Conservation (phyloP, 208 protist genomes). For the Wallacemonas collosoma region DNA sequence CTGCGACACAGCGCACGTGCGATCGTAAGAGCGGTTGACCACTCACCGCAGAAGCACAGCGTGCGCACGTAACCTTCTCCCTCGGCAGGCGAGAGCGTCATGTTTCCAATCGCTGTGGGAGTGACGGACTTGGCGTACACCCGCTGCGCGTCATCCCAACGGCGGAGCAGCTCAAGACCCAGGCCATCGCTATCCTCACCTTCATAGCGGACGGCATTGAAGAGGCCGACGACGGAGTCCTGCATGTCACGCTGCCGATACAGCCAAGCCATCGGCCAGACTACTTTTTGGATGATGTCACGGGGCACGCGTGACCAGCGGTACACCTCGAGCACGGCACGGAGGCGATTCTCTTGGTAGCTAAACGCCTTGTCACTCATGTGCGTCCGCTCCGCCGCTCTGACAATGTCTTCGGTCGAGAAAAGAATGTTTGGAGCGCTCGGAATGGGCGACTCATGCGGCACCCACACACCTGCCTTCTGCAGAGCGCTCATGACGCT, state of each 20-base stretch:
- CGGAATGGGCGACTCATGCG: slow-evolving; percentile 38
- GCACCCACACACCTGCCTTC: not conserved
- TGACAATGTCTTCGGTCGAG: slow-evolving; percentile 80
- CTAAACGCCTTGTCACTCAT: slow-evolving; percentile 92
- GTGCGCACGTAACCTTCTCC: slow-evolving; percentile 87
- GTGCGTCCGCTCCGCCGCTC: slow-evolving; percentile 77
- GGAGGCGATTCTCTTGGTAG: slow-evolving; percentile 82
- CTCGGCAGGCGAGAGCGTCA: slow-evolving; percentile 18
- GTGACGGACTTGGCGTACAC: slow-evolving; percentile 71
- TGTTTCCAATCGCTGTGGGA: slow-evolving; percentile 32
- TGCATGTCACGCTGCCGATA: slow-evolving; percentile 93
- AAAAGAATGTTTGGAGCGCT: slow-evolving; percentile 72
- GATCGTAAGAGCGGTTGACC: slow-evolving; percentile 65
- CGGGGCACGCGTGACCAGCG: slow-evolving; percentile 71
- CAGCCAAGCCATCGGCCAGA: slow-evolving; percentile 86
- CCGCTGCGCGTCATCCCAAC: slow-evolving; percentile 83
- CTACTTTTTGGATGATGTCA: slow-evolving; percentile 73
- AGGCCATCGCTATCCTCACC: slow-evolving; percentile 81
- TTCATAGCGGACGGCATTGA: slow-evolving; percentile 78
- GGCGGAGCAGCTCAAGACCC: slow-evolving; percentile 83
- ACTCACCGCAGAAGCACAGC: slow-evolving; percentile 88
- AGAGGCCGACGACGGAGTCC: slow-evolving; percentile 89
- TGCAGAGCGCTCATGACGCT: not conserved
- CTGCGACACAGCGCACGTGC: slow-evolving; percentile 42
- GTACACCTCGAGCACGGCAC: slow-evolving; percentile 64